Evolutionary conservation across 164 flowering plant species (phyloP).

Genomic region (Euptelea pleiosperma): DNA sequence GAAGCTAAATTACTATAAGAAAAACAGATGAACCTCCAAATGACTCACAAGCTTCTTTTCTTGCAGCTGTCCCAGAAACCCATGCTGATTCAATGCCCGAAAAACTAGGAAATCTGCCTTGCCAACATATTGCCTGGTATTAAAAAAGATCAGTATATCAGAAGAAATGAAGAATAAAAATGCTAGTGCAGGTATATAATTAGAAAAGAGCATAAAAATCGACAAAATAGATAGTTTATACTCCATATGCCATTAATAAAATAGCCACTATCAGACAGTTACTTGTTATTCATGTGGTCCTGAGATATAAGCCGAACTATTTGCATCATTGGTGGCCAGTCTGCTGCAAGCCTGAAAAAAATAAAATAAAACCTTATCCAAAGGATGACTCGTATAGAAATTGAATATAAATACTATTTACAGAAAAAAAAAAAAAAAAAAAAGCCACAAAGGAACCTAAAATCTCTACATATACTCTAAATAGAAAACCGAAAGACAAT

Average conservation of each 20-base stretch:
- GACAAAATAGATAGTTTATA: not conserved
- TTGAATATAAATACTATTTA: too few relatives aligned
- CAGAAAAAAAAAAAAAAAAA: not conserved
- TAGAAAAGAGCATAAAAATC: not conserved
- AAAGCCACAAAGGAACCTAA: not conserved
- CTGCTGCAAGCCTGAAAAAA: slow-evolving; percentile 76
- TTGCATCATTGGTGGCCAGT: slow-evolving; percentile 96
- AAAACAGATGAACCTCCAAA: slow-evolving; percentile 4
- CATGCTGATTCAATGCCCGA: slow-evolving; percentile 35
- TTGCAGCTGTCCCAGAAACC: slow-evolving; percentile 35
- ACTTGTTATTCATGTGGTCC: slow-evolving; percentile 44
- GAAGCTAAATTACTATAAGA: not conserved
- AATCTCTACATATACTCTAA: not conserved
- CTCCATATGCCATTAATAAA: not conserved
- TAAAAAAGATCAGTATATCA: slow-evolving; percentile 2
- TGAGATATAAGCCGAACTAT: slow-evolving; percentile 71
- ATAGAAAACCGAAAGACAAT: too few relatives aligned
- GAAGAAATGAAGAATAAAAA: not conserved
- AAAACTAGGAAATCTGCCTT: slow-evolving; percentile 39
- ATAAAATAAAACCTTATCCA: slow-evolving; percentile 6
- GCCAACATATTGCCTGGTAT: slow-evolving; percentile 36
- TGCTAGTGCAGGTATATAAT: not conserved
- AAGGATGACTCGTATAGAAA: not conserved
- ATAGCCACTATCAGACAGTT: not conserved
- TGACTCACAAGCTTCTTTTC: slow-evolving; percentile 39